Base-by-base conservation (phyloP, 1,284 basidiomycete species). In the Microbotryomycetes sp. region DNA sequence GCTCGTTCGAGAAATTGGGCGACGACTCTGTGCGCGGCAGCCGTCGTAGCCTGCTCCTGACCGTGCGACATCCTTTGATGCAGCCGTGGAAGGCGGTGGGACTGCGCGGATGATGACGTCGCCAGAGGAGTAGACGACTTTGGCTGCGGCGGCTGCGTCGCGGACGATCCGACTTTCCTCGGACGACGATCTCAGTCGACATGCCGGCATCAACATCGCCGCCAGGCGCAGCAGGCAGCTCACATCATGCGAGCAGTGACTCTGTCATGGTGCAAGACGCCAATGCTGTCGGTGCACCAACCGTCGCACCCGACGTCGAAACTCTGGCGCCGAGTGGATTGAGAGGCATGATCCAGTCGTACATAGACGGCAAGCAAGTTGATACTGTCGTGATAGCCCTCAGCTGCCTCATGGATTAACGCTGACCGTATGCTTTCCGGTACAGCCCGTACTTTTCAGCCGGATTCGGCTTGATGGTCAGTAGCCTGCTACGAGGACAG, bases 391-490 rank as follows among this genome's bases (percentile, higher is more conserved):
- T 51, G 26, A 26, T n/a, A n/a, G 13, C 16, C 15, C 26, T 51
- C 26, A n/a, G 13, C 16, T 51, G 13, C 16, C 26, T 51, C 16
- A n/a, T 16, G 49, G 16, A 11, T 41, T 54, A 45, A n/a, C n/a
- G n/a, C n/a, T n/a, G n/a, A n/a, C n/a, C n/a, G n/a, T n/a, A n/a
- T n/a, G n/a, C n/a, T n/a, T n/a, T n/a, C n/a, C n/a, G 13, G 48
- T 13, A 3, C 70, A 97, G 92, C 74, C 92, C 91, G 35, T 91
- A 90, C 77, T 97, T 97, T 71, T 89, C 92, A 72, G 93, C 93
- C 54, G 93, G 92, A 27, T 94, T 94, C 68, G 93, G 92, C 51
- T 82, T 97, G 23, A 93, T 96, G 91, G 92, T 92, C 66, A 69
- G 80, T 71, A 26, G 16, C 28, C 23, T 29, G 28, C 26, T 23